These are phyloP conservation scores for Trichoderma semiorbis DNA, from an alignment of 2,329 filamentous ascomycete species.

Conservation along the genomic window DNA sequence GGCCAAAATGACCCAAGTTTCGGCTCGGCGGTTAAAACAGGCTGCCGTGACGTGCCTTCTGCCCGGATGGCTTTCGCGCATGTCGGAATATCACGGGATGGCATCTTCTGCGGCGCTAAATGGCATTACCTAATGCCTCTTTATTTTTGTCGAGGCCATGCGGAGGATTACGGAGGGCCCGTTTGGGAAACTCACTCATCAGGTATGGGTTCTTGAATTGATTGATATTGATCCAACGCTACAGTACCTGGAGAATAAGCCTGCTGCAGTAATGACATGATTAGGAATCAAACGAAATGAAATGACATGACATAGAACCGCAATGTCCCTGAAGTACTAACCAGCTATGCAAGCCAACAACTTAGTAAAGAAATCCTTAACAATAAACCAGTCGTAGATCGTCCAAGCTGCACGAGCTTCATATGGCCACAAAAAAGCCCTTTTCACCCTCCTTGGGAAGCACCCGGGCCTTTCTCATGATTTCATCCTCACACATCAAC, in stretches of 20 bases:
- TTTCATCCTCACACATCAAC: slow-evolving; percentile 74
- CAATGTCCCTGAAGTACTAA: background rate
- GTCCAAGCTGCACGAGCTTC: slow-evolving; percentile 11
- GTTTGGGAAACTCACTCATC: background rate
- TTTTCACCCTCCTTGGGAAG: slow-evolving; percentile 72
- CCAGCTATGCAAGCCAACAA: background rate
- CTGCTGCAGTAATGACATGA: background rate
- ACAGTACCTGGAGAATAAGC: background rate
- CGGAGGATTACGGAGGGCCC: background rate
- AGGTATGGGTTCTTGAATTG: background rate
- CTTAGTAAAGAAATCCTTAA: background rate
- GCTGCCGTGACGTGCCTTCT: background rate
- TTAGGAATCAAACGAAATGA: background rate
- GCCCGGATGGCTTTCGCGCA: background rate
- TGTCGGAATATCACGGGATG: slow-evolving; percentile 8
- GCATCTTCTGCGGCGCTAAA: background rate
- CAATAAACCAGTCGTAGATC: background rate
- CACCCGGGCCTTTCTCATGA: slow-evolving; percentile 70
- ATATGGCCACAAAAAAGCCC: slow-evolving; percentile 72
- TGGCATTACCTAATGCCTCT: slow-evolving; percentile 6
- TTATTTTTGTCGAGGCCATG: background rate
- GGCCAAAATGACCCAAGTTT: background rate
- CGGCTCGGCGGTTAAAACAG: background rate
- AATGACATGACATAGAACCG: background rate
- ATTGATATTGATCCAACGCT: background rate